Base-by-base conservation (phyloP, 345 rosid species). In the Kandelia obovata region DNA sequence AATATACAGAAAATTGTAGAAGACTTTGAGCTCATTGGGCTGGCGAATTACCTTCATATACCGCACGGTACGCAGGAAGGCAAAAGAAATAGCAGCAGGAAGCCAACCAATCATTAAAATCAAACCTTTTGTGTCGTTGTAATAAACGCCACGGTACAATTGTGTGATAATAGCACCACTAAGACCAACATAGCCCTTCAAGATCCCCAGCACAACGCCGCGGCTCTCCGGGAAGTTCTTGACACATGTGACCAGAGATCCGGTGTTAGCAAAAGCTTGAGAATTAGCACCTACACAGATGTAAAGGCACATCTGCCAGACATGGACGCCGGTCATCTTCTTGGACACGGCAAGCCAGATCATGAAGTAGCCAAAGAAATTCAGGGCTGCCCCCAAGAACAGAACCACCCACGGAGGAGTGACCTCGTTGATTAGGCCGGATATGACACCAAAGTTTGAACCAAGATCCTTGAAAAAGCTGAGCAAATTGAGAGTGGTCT, bases 371-470 rank as follows among this genome's bases (percentile, higher is more conserved):
- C 93, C 93, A 32, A 71, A 78, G 60, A 88, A 80, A 71, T 88
- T 88, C 60, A 88, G 65, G 28, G 77, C 70, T 0, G 89, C 82
- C 5, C 93, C 93, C 0, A 84, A 56, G 4, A 75, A 58, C n/a
- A 88, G 82, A n/a, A 84, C 86, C 53, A 83, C 85, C 93, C 93
- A 88, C 0, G 90, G 86, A 0, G 90, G 93, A 0, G 89, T 81
- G 13, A 88, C 78, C 80, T 88, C 93, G 46, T 81, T 84, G 59
- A 88, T 77, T 2, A 88, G 82, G 20, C 93, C 91, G 1, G 93
- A 71, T 1, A 83, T 77, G 34, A 88, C 53, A 4, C 93, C 88
- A 0, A 88, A 84, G 59, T 84, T 84, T 55, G 81, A 65, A 1
- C 91, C 94, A 0, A 88, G 59, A 34, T 88, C 94, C 53, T 88